phyloP scores from a whole-genome alignment of 2,329 filamentous ascomycete species.

The Bipolaris zeicola region DNA sequence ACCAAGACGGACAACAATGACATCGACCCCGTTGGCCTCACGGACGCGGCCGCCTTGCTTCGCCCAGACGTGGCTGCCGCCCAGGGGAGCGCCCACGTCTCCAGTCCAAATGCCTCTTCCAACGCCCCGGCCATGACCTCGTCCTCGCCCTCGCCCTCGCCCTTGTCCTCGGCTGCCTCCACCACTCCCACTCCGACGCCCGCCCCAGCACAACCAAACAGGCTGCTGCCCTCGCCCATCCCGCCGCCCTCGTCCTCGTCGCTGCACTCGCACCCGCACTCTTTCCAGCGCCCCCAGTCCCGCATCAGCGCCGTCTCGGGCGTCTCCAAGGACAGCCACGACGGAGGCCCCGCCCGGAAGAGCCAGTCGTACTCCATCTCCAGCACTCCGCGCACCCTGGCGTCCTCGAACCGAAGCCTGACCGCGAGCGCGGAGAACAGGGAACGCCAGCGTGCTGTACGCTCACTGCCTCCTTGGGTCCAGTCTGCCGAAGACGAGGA shows the following conservation, averaged over 20 bases:
- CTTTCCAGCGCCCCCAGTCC: slow-evolving; percentile 40
- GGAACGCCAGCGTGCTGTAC: slow-evolving; percentile 42
- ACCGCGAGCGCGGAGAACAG: slow-evolving; percentile 36
- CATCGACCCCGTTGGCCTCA: slow-evolving; percentile 2
- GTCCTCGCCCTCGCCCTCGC: background rate
- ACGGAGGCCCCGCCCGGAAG: slow-evolving; percentile 34
- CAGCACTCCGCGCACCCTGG: slow-evolving; percentile 46
- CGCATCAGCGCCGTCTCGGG: slow-evolving; percentile 37
- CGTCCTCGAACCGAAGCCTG: slow-evolving; percentile 40
- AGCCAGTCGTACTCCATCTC: slow-evolving; percentile 45
- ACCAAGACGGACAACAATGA: slow-evolving; percentile 36
- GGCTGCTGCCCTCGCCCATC: slow-evolving; percentile 42
- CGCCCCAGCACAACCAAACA: slow-evolving; percentile 13
- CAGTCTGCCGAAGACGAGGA: slow-evolving; percentile 47
- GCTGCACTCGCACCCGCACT: slow-evolving; percentile 33
- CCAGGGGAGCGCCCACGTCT: background rate
- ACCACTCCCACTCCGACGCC: background rate
- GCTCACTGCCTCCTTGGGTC: slow-evolving; percentile 49
- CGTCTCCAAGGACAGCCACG: slow-evolving; percentile 32
- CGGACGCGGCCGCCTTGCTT: slow-evolving; percentile 18
- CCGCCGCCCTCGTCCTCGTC: slow-evolving; percentile 40
- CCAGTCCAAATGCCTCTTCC: background rate
- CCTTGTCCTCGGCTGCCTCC: slow-evolving; percentile 12
- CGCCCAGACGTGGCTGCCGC: slow-evolving; percentile 26
- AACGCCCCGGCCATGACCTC: background rate